Evolutionary conservation across 306 rosid species (phyloP).

Genomic region (Betula pendula): DNA sequence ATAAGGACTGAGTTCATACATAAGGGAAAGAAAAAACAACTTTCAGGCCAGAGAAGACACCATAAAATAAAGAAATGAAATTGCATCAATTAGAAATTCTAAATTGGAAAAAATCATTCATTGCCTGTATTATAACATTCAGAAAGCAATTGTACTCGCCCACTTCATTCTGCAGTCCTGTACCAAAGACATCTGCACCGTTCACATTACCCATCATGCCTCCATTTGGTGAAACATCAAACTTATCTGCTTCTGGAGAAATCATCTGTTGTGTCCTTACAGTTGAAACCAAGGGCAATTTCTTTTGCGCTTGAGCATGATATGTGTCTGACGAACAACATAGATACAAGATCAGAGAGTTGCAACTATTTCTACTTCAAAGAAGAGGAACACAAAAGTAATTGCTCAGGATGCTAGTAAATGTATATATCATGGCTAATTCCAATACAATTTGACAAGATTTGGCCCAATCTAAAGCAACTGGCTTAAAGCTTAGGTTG

Average conservation of each 20-base stretch:
- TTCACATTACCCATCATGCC: slow-evolving; percentile 32
- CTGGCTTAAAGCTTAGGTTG: slow-evolving; percentile 9
- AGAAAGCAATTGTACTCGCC: slow-evolving; percentile 99
- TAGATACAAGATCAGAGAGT: slow-evolving; percentile 36
- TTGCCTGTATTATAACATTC: slow-evolving; percentile 94
- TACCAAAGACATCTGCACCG: slow-evolving; percentile 56
- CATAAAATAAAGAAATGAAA: slow-evolving; percentile 11
- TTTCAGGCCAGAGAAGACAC: slow-evolving; percentile 32
- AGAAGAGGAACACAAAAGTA: slow-evolving; percentile 15
- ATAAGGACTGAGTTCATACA: slow-evolving; percentile 72
- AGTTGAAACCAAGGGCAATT: slow-evolving; percentile 45
- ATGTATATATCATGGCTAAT: slow-evolving; percentile 10
- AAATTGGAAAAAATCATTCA: slow-evolving; percentile 23
- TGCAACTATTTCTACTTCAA: slow-evolving; percentile 20
- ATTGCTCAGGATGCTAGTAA: slow-evolving; percentile 7
- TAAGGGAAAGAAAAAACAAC: slow-evolving; percentile 7
- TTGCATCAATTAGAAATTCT: slow-evolving; percentile 10
- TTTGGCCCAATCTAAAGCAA: slow-evolving; percentile 18
- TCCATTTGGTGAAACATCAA: slow-evolving; percentile 41
- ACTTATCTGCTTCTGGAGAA: slow-evolving; percentile 47
- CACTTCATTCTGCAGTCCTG: slow-evolving; percentile 95
- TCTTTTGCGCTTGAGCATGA: slow-evolving; percentile 67
- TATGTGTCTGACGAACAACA: slow-evolving; percentile 63
- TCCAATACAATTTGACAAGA: slow-evolving; percentile 19
- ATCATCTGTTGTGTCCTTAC: slow-evolving; percentile 40